Evolutionary conservation across 192 early-diverging fungal species (phyloP).

Genomic region (Mortierella alpina): DNA sequence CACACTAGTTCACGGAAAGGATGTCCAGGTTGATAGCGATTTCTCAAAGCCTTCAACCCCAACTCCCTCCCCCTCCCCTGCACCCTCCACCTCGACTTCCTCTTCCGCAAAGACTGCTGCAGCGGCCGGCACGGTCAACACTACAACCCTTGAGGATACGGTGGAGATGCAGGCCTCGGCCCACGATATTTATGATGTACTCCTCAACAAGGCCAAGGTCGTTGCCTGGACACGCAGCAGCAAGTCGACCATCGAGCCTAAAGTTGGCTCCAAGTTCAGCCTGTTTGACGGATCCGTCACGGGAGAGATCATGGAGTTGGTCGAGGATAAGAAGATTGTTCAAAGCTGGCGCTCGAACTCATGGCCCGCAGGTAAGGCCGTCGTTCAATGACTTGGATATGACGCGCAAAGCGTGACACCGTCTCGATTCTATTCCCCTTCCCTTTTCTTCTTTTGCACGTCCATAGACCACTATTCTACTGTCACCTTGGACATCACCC

Average conservation of each 20-base stretch:
- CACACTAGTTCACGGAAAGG: conserved; percentile 72
- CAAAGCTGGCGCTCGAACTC: conserved; percentile 87
- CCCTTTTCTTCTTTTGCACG: conserved; percentile 4
- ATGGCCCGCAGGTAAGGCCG: conserved; percentile 76
- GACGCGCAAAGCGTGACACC: background rate
- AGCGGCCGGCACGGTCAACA: conserved; percentile 61
- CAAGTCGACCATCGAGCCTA: conserved; percentile 70
- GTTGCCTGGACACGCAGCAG: conserved; percentile 81
- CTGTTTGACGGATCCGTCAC: conserved; percentile 92
- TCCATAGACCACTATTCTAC: conserved; percentile 80
- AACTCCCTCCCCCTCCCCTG: conserved; percentile 11
- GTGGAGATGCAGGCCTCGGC: conserved; percentile 89
- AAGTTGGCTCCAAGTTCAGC: conserved; percentile 71
- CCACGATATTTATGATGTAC: conserved; percentile 80
- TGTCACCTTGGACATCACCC: conserved; percentile 80
- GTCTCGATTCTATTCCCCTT: background rate
- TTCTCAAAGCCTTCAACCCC: conserved; percentile 51
- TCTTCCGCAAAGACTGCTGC: conserved; percentile 25
- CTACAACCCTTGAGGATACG: conserved; percentile 74
- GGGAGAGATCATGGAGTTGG: conserved; percentile 80
- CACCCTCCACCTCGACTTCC: conserved; percentile 5
- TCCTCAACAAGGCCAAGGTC: conserved; percentile 82
- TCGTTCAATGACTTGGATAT: background rate
- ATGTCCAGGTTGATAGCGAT: conserved; percentile 81
- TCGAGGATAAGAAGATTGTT: conserved; percentile 80